Evolutionary conservation across 192 early-diverging fungal species (phyloP), one percentile per base, ranked within the genome.

Genomic region (Coemansia sp.): DNA sequence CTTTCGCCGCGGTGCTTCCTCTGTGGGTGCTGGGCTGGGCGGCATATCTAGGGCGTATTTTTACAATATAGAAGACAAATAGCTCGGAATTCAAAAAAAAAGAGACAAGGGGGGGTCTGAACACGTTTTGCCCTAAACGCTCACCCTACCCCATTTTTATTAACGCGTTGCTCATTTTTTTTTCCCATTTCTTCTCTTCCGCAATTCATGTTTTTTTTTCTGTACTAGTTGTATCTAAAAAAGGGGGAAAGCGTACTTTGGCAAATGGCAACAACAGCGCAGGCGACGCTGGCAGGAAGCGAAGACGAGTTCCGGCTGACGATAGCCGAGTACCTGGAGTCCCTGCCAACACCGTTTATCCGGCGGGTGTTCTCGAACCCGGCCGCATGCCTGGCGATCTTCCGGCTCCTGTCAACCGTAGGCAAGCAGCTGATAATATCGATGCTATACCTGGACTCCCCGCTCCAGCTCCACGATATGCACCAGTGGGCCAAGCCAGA

Each of bases 351-450:
- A 26, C 78, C 85, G 64, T 94, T 90, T 34, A 89, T 93, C 71
- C 86, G 90, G 30, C 78, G 89, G 0, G 85, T 98, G 24, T 98
- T 94, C 67, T 84, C 89, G 39, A 92, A 93, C 53, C 94, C 96
- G 11, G 92, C 95, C 36, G 95, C 96, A 66, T 97, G 94, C 75
- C 87, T 97, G 30, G 94, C 94, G 23, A 91, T 96, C 45, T 93
- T 97, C 57, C 86, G 95, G 68, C 87, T 98, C 3, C 85, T 98
- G 30, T 93, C 93, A 33, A 87, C 90, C 35, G 81, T 97, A 5
- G 91, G 91, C 36, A 92, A 92, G 69, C 95, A 97, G 57, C 85
- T 98, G 46, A 86, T 96, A 49, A 93, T 95, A 90, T 89, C 93
- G 6, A 87, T 97, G 69, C 76, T 98, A 20, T 95, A 94, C 67